Evolutionary conservation across 768 basidiomycete species (phyloP), one percentile per base, ranked within the genome.

Genomic region (Leucogyrophana mollusca): DNA sequence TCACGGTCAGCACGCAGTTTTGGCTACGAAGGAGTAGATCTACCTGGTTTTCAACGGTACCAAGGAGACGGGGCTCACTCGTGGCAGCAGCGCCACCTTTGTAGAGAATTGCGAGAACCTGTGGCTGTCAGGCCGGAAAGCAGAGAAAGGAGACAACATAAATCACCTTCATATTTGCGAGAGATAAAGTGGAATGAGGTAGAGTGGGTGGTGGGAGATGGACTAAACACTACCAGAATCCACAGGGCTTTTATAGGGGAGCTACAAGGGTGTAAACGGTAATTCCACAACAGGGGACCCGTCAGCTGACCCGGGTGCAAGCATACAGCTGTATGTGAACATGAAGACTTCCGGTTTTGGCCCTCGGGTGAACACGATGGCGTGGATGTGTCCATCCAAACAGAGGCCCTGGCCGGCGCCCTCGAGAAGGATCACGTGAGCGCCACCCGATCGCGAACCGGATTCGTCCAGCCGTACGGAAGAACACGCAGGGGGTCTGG

Each of bases 31-130:
- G 5, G 4, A 33, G 32, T 14, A 40, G 34, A 44, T 61, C 22
- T 57, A 83, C 87, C 74, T 83, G 73, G 68, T 92, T 93, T 67
- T 93, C 86, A 47, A 81, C 74, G 16, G 90, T 88, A 41, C 90
- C 90, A 18, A 90, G 73, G 20, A 90, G 80, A 64, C 87, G 83
- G 33, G 84, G 77, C 65, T 90, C 87, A 55, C 83, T 68, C 53
- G 67, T 53, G 47, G 88, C 87, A 47, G 85, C 80, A 49, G 79
- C 56, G 58, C 73, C 76, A 58, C 87, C 88, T 51, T 76, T 73
- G 69, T 87, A 89, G 39, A 89, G 75, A 57, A 89, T 82, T 59
- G 84, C 84, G 38, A 90, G 77, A 56, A 90, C 68, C 84, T 89
- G 39, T 17, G 35, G 13, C 35, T 52, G 49, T 32, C 21, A 40